These are phyloP conservation scores for Murraya koenigii DNA, from an alignment of 345 rosid genomes.

Conservation along the genomic window DNA sequence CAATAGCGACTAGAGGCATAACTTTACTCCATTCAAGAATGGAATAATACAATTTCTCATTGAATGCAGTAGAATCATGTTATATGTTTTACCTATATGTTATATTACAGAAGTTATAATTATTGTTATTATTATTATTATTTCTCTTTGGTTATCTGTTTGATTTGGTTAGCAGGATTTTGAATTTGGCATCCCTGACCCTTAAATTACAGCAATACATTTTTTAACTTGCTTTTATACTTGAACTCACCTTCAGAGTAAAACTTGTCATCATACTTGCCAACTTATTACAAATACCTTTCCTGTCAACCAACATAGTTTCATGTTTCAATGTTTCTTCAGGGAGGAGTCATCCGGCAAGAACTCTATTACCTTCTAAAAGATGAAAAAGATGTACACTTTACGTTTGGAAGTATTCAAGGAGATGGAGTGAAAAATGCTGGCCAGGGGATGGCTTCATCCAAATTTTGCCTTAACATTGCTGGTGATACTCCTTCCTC, in stretches of 20 bases:
- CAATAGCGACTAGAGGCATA: neutral
- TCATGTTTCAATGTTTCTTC: neutral
- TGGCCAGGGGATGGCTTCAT: slow-evolving; percentile 80
- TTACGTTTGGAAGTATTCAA: slow-evolving; percentile 65
- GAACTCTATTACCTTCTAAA: slow-evolving; percentile 83
- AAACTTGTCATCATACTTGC: neutral
- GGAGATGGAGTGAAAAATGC: slow-evolving; percentile 65
- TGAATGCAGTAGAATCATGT: neutral
- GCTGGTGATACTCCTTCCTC: slow-evolving; percentile 98
- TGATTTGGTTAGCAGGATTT: slow-evolving; percentile 1
- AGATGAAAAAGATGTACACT: slow-evolving; percentile 86
- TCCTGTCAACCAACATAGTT: neutral
- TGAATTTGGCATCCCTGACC: neutral
- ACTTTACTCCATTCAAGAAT: neutral
- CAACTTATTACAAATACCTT: neutral
- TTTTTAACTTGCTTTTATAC: neutral
- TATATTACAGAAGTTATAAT: neutral
- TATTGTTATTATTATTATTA: neutral
- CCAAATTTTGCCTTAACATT: slow-evolving; percentile 84
- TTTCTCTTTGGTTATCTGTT: neutral
- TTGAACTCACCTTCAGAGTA: neutral
- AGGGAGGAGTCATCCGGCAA: slow-evolving; percentile 86
- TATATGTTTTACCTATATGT: neutral
- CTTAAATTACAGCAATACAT: neutral
- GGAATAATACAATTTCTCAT: neutral